phyloP scores from a whole-genome alignment of 306 rosid species.

The Acacia crassicarpa region DNA sequence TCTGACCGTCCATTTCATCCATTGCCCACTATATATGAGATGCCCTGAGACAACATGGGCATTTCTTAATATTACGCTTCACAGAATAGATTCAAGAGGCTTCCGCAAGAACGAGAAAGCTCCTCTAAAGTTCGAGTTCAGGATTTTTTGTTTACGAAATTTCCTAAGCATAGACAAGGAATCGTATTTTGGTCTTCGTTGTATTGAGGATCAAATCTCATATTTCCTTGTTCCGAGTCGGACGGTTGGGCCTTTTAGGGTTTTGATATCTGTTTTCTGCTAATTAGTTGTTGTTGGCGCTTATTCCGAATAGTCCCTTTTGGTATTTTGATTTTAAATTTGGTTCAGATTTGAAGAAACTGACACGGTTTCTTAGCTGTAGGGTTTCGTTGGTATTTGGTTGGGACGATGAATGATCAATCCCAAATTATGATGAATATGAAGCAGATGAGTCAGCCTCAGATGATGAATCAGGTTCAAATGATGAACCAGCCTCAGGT shows the following conservation, averaged over 20 bases:
- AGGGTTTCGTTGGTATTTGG: constrained; percentile 33
- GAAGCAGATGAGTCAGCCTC: constrained; percentile 49
- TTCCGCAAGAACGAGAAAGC: constrained; percentile 15
- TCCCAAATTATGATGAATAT: constrained; percentile 55
- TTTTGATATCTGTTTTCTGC: constrained; percentile 33
- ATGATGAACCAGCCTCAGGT: constrained; percentile 51
- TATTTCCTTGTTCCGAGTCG: constrained; percentile 13
- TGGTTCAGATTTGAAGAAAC: not conserved
- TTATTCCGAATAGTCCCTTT: not conserved
- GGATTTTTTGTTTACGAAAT: constrained; percentile 30
- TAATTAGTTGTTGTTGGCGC: constrained; percentile 36
- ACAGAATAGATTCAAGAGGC: constrained; percentile 9
- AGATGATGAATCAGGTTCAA: constrained; percentile 50
- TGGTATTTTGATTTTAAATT: constrained; percentile 3
- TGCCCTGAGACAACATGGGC: not conserved
- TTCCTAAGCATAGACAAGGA: not conserved
- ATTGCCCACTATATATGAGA: constrained; percentile 9
- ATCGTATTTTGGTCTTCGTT: constrained; percentile 11
- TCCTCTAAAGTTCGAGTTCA: not conserved
- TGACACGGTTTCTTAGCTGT: constrained; percentile 8
- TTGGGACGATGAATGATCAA: constrained; percentile 48
- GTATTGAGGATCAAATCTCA: constrained; percentile 23
- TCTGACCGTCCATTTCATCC: constrained; percentile 27
- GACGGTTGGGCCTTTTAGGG: constrained; percentile 38
- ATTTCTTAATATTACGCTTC: not conserved